Evolutionary conservation across 202 grass and related monocot species (phyloP), one percentile per base, ranked within the genome.

Genomic region (Tripidium arundinaceum): DNA sequence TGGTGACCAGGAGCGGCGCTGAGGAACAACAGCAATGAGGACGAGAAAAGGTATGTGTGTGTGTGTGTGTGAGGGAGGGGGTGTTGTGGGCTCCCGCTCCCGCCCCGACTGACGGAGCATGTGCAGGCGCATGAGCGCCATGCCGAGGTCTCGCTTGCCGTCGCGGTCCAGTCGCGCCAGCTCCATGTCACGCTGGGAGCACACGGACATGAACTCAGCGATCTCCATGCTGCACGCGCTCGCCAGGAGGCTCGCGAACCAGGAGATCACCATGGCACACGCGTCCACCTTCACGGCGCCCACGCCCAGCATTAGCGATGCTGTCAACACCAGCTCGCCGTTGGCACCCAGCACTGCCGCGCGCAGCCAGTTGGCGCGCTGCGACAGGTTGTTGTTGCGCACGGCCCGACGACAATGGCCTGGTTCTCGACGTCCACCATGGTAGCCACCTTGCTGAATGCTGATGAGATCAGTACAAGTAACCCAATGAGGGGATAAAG

Each of bases 201-300:
- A n/a, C n/a, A n/a, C n/a, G 0, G 94, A 97, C 19, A 93, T 89
- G 74, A 88, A 97, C 81, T 97, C 94, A 25, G 91, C 94, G 83
- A 97, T 92, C n/a, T 89, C 91, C 94, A 97, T 97, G 89, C 94
- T 97, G 85, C 79, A 91, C 0, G 91, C 94, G 11, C 94, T 91
- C 0, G 94, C 94, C 45, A 97, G 83, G 18, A 93, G 87, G 2
- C 94, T 91, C 0, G 91, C 94, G 25, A 94, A 91, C 21, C 94
- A 89, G 43, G 91, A 93, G 31, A 97, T n/a, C 29, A 97, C 37
- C 87, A 93, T 97, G 69, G 85, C 89, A 12, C 81, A 86, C 9
- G 55, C 74, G 47, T 93, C 94, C 4, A 74, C 74, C 79, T 93
- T 97, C 15, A 93, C 87, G 0, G 94, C 94, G 75, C 94, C 83